Percentiles rank a stretch among this genome's conserved stretches.
These are phyloP conservation scores for Tremellales sp. DNA, from an alignment of 1,284 basidiomycete genomes.

Conservation along the genomic window DNA sequence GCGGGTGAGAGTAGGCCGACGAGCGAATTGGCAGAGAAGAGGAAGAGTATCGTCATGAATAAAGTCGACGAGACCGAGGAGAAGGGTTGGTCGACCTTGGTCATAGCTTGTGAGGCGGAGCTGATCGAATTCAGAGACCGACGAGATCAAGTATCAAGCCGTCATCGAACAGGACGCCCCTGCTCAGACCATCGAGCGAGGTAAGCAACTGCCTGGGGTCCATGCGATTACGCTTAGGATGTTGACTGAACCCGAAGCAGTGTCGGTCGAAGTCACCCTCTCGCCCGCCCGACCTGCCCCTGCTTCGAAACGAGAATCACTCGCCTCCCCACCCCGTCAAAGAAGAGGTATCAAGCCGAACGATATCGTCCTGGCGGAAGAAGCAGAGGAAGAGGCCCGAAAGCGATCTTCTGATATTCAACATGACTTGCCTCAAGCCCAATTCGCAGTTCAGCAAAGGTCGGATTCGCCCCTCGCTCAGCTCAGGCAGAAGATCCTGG, in stretches of 20 bases:
- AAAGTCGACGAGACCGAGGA: background rate
- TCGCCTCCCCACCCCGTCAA: constrained; percentile 6
- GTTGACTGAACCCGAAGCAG: no score
- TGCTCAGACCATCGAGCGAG: no score
- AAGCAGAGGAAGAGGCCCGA: background rate
- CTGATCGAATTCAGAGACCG: no score
- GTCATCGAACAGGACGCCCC: no score
- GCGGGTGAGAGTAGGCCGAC: no score
- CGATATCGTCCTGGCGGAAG: constrained; percentile 11
- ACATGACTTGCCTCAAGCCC: background rate
- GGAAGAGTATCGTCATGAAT: no score
- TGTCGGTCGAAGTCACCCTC: background rate
- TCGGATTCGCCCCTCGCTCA: constrained; percentile 20
- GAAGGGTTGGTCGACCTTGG: no score
- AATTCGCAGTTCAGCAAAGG: background rate
- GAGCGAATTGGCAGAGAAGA: no score
- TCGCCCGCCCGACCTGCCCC: background rate
- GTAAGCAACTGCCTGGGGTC: no score
- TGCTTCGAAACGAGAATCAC: background rate
- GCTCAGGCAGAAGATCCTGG: constrained; percentile 23
- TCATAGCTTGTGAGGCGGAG: no score
- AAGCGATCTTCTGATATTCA: background rate
- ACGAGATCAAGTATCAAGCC: no score
- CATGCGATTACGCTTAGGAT: no score
- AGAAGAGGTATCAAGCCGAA: constrained; percentile 5